Conservation (phyloP, 305 asterid genomes). For the Fraxinus sp. region DNA sequence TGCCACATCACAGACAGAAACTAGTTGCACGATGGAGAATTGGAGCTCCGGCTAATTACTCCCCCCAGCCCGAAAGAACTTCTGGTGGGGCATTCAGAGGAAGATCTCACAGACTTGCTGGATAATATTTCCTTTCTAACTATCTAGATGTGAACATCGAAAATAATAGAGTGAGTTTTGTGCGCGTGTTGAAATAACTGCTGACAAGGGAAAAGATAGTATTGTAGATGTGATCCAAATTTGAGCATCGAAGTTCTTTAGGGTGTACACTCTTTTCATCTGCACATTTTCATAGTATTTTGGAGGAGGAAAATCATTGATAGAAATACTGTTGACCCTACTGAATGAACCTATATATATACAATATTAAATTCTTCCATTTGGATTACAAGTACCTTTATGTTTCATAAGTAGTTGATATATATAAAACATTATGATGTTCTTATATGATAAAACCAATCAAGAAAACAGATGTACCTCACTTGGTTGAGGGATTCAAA, state of each 20-base stretch:
- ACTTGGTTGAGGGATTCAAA: too few species aligned
- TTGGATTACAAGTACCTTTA: neutral
- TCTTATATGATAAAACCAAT: neutral
- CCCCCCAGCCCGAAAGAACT: constrained; percentile 46
- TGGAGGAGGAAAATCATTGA: neutral
- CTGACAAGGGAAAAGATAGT: neutral
- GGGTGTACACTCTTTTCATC: neutral
- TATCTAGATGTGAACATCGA: neutral
- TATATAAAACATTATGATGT: neutral
- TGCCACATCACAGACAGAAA: constrained; percentile 45
- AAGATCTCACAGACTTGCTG: constrained; percentile 72
- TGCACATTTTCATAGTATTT: neutral
- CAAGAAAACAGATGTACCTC: too few species aligned
- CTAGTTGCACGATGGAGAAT: constrained; percentile 69
- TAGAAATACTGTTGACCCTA: neutral
- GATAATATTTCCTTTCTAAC: constrained; percentile 30
- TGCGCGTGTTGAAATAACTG: neutral
- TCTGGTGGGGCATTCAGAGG: constrained; percentile 66
- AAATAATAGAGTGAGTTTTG: neutral
- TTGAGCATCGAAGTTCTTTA: neutral
- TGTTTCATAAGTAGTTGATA: neutral
- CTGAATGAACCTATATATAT: neutral
- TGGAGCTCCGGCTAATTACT: constrained; percentile 47
- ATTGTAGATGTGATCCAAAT: neutral
- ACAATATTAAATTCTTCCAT: neutral